Conservation (phyloP, 805 yeast genomes). For the Candida ponderosae region DNA sequence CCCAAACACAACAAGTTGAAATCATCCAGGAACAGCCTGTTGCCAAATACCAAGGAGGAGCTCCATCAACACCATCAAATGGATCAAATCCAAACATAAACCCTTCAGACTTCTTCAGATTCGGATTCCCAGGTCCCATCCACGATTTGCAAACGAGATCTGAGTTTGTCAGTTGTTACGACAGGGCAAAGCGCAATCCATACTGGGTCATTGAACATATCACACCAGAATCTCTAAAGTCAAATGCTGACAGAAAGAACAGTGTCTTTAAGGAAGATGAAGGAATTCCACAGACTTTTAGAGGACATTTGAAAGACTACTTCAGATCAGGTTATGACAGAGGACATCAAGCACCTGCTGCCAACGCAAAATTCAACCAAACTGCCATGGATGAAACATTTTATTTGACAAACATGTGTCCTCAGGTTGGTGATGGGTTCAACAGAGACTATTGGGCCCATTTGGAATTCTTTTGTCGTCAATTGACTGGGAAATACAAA, state of each 20-base stretch:
- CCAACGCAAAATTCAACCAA: constrained; percentile 89
- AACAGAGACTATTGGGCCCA: constrained; percentile 98
- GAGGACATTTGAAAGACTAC: constrained; percentile 75
- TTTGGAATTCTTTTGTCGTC: constrained; percentile 80
- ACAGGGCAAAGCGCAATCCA: constrained; percentile 80
- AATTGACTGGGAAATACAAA: constrained; percentile 62
- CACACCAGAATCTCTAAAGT: constrained; percentile 59
- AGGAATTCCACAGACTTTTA: constrained; percentile 62
- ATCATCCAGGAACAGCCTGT: background rate
- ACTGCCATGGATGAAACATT: constrained; percentile 94
- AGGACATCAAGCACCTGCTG: constrained; percentile 98
- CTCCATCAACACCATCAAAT: constrained; percentile 6
- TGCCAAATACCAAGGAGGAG: constrained; percentile 7
- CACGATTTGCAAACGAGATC: constrained; percentile 69
- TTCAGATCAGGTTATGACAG: constrained; percentile 94
- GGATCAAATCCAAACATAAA: constrained; percentile 34
- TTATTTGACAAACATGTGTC: constrained; percentile 81
- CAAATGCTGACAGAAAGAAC: constrained; percentile 56
- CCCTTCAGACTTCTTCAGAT: constrained; percentile 79
- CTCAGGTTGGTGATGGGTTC: constrained; percentile 97
- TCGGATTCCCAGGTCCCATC: constrained; percentile 93
- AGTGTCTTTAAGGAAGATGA: constrained; percentile 88
- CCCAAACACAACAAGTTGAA: constrained; percentile 1
- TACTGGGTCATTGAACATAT: constrained; percentile 83
- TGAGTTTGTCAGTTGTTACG: constrained; percentile 82